phyloP scores from a whole-genome alignment of 2,329 filamentous ascomycete species.

The Canariomyces notabilis region DNA sequence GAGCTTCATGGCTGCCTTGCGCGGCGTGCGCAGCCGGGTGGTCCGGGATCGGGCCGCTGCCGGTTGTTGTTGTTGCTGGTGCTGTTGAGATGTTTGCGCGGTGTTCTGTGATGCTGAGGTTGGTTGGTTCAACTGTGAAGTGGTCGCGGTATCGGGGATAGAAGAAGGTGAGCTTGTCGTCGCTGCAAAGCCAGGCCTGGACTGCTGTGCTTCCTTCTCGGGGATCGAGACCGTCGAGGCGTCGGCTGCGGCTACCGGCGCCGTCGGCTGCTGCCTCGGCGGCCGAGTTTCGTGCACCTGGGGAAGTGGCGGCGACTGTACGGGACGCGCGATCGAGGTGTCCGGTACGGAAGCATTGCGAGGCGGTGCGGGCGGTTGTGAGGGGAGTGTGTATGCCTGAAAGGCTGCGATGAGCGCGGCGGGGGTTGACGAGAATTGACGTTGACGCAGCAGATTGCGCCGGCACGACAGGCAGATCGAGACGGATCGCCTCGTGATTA shows the following conservation, averaged over 20 bases:
- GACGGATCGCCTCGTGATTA: conserved; percentile 32
- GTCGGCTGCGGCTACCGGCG: neutral
- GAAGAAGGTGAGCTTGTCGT: conserved; percentile 9
- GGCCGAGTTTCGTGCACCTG: conserved; percentile 50
- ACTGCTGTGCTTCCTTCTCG: conserved; percentile 64
- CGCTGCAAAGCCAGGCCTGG: conserved; percentile 41
- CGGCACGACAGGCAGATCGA: conserved; percentile 38
- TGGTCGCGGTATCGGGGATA: neutral
- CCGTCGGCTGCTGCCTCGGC: conserved; percentile 29
- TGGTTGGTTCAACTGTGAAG: neutral
- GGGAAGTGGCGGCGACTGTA: conserved; percentile 35
- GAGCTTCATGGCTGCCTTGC: conserved; percentile 88
- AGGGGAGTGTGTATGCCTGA: conserved; percentile 48
- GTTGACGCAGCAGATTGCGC: conserved; percentile 36
- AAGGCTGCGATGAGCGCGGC: conserved; percentile 34
- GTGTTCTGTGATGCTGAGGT: conserved; percentile 1
- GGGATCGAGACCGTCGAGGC: conserved; percentile 42
- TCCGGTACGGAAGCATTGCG: conserved; percentile 42
- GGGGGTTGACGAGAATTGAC: conserved; percentile 38
- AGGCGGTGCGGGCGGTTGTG: conserved; percentile 36
- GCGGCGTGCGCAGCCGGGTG: conserved; percentile 60
- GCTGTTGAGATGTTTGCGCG: conserved; percentile 11
- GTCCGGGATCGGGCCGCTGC: conserved; percentile 37
- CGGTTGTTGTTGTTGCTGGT: conserved; percentile 26
- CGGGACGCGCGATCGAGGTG: conserved; percentile 43